Base-by-base conservation (phyloP, 2,329 filamentous ascomycete species). In the Ascochyta clinopodiicola region DNA sequence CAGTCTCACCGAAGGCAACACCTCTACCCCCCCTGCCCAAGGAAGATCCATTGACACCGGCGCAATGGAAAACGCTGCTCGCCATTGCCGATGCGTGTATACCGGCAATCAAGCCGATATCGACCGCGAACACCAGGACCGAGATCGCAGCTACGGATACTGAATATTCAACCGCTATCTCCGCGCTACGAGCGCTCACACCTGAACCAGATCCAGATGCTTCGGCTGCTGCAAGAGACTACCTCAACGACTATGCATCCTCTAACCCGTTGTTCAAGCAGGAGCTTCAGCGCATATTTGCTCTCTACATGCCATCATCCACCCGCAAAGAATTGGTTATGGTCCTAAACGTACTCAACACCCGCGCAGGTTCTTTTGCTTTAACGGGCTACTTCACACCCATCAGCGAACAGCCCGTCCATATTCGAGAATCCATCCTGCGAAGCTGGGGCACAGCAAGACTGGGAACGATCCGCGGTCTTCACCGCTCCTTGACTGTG, bases 301-400 rank as follows among this genome's bases (percentile, higher is more conserved):
- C 75, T 1, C 51, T 79, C 10, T 77, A 81, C 59, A 76, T 86
- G 56, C 81, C 80, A 17, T 71, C 78, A 2, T 78, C 81, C 25
- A 77, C 78, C 3, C 78, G 70, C 55, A 81, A 80, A 52, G 78
- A 80, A 7, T 68, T 87, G n/a, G 64, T 74, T 1, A 73, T 83
- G 56, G 76, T 87, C 12, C 68, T 87, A 54, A 82, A 76, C 48
- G 72, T 82, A 3, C 75, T 88, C 19, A 80, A 84, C 57, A 87
- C 86, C 21, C 82, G 84, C 31, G 71, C 82, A 3, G 88, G 88
- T 24, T 85, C 86, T 24, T 74, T 89, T 17, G 71, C 89, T 6
- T 78, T 91, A 42, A 92, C 89, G 0, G 88, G 89, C n/a, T 84
- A 86, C 69, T 80, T 83, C 60, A 84, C 81, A 0, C 85, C 88